Conservation (phyloP, 164 flowering plant genomes). For the Macadamia integrifolia region DNA sequence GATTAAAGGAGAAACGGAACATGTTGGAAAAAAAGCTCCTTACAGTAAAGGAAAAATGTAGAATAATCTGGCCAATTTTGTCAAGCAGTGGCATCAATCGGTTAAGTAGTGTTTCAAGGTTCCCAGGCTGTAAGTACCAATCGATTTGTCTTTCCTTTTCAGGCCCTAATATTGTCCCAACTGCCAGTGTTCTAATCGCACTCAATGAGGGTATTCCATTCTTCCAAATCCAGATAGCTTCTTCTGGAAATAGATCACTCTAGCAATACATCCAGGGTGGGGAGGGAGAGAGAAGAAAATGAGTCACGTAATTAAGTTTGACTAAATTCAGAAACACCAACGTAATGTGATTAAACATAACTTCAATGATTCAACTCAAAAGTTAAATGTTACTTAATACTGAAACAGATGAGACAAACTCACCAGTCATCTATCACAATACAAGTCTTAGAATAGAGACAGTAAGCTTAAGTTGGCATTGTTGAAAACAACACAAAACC, state of each 20-base stretch:
- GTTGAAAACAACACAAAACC: too few relatives aligned
- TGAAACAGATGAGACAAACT: too few relatives aligned
- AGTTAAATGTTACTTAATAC: too few relatives aligned
- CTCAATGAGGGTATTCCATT: constrained; percentile 79
- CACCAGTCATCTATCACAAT: too few relatives aligned
- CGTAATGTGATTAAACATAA: too few relatives aligned
- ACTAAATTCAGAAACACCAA: not conserved
- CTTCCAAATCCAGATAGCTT: constrained; percentile 87
- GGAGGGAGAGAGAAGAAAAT: not conserved
- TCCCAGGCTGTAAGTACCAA: constrained; percentile 74
- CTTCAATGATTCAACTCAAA: too few relatives aligned
- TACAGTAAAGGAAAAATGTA: constrained; percentile 82
- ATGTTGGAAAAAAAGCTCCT: constrained; percentile 16
- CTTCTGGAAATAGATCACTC: constrained; percentile 91
- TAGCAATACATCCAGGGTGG: constrained; percentile 10
- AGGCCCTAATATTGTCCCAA: constrained; percentile 75
- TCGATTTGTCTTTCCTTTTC: constrained; percentile 59
- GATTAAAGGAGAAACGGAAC: not conserved
- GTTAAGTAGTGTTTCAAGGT: constrained; percentile 51
- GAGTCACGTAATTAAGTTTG: not conserved
- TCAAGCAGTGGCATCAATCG: constrained; percentile 70
- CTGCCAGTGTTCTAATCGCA: constrained; percentile 57
- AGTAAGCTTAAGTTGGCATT: not conserved
- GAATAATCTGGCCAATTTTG: constrained; percentile 65
- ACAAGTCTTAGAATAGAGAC: too few relatives aligned